Conservation (phyloP, 352 stramenopile genomes). For the Phytophthora podocarpi region DNA sequence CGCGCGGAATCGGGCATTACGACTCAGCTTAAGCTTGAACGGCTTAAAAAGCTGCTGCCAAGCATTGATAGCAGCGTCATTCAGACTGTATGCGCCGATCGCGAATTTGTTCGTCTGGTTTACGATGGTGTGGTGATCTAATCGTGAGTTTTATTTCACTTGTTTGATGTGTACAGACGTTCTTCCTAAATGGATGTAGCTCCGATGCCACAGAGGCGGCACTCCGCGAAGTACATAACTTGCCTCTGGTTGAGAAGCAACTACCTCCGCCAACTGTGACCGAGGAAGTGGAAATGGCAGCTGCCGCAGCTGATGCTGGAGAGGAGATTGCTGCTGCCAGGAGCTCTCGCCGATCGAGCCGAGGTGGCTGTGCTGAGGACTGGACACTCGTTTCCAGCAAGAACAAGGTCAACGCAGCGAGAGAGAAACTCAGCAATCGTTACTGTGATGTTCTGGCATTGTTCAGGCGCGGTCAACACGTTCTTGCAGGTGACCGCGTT, state of each 20-base stretch:
- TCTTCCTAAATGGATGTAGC: slow-evolving; percentile 68
- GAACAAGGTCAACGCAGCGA: slow-evolving; percentile 56
- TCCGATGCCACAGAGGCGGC: slow-evolving; percentile 69
- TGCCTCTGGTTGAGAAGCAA: slow-evolving; percentile 38
- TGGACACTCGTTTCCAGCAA: slow-evolving; percentile 60
- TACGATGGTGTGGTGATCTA: neutral
- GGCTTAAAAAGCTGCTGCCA: slow-evolving; percentile 62
- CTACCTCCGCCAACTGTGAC: slow-evolving; percentile 3
- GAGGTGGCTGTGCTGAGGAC: slow-evolving; percentile 18
- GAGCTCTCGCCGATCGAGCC: neutral
- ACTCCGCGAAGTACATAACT: slow-evolving; percentile 65
- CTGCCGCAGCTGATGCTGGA: slow-evolving; percentile 20
- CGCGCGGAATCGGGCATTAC: slow-evolving; percentile 55
- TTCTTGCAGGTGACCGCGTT: slow-evolving; percentile 59
- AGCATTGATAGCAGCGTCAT: slow-evolving; percentile 59
- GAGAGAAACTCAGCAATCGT: slow-evolving; percentile 56
- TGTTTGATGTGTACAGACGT: slow-evolving; percentile 48
- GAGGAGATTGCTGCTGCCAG: slow-evolving; percentile 17
- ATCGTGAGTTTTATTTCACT: slow-evolving; percentile 7
- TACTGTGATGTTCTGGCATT: slow-evolving; percentile 63
- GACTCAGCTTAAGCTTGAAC: slow-evolving; percentile 70
- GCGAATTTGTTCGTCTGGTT: neutral
- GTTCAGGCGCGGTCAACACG: slow-evolving; percentile 59
- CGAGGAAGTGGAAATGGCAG: slow-evolving; percentile 36
- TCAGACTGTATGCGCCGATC: slow-evolving; percentile 42